A percentile compares a stretch with the other conserved stretches of the same genome.
Evolutionary conservation across 2,329 filamentous ascomycete genomes (phyloP).

Genomic region (Pestalotiopsis sp.): DNA sequence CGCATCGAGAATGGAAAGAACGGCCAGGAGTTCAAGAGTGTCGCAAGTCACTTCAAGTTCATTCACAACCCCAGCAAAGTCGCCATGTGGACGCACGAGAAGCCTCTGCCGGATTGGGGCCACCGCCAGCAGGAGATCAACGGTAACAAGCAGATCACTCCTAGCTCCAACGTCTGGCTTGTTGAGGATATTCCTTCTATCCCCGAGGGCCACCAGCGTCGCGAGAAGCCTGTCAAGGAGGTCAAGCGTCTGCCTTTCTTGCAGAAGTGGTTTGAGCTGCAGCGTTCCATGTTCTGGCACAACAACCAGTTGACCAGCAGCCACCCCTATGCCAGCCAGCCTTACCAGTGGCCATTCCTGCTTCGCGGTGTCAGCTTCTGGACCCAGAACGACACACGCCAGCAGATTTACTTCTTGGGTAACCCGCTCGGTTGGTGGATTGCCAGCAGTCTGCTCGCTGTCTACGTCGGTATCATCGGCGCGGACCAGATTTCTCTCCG

Average conservation of each 20-base stretch:
- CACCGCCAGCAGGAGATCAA: conserved; percentile 99
- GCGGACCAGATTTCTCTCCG: conserved; percentile 93
- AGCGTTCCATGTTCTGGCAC: conserved; percentile 98
- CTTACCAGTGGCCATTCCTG: conserved; percentile 97
- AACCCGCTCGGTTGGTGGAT: conserved; percentile 99
- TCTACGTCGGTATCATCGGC: conserved; percentile 88
- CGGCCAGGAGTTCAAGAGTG: conserved; percentile 83
- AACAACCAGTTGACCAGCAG: conserved; percentile 98
- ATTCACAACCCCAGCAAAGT: conserved; percentile 94
- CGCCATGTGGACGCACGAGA: conserved; percentile 98
- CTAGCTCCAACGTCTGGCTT: conserved; percentile 92
- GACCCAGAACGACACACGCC: conserved; percentile 92
- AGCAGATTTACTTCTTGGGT: conserved; percentile 98
- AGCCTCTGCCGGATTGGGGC: conserved; percentile 94
- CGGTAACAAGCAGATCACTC: conserved; percentile 92
- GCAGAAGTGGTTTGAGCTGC: conserved; percentile 93
- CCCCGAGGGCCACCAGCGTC: conserved; percentile 70
- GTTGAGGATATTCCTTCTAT: conserved; percentile 90
- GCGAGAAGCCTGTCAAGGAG: conserved; percentile 75
- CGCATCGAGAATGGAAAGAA: conserved; percentile 85
- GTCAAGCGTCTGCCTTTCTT: conserved; percentile 87
- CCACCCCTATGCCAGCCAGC: conserved; percentile 92
- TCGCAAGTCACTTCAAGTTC: conserved; percentile 93
- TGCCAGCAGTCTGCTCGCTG: conserved; percentile 85
- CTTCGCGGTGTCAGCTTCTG: conserved; percentile 98